Percentiles rank a stretch among this genome's conserved stretches.
Evolutionary conservation across 331 rosid species (phyloP).

Genomic region (Rosa hybrid): DNA sequence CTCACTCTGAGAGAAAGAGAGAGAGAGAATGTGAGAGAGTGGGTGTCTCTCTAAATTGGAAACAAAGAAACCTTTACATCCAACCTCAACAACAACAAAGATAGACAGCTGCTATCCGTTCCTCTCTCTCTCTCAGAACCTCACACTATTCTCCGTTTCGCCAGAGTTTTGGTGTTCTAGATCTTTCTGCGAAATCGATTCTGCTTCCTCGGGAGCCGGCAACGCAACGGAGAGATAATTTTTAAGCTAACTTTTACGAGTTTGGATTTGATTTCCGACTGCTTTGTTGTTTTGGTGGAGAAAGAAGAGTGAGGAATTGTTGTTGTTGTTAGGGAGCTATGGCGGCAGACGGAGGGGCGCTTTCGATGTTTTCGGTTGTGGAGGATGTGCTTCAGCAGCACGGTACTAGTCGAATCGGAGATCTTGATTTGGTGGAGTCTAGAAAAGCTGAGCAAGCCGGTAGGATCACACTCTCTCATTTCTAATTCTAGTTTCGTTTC

Average conservation of each 20-base stretch:
- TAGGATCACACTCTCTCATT: slow-evolving; percentile 18
- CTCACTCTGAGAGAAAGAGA: background rate
- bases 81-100: slow-evolving; percentile 26
- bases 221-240: background rate
- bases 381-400: slow-evolving; percentile 95
- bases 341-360: slow-evolving; percentile 51
- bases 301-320: too few species aligned
- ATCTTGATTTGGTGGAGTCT: slow-evolving; percentile 80
- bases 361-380: slow-evolving; percentile 70
- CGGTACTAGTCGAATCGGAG: slow-evolving; percentile 58
- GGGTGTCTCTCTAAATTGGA: slow-evolving; percentile 38
- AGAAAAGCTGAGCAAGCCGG: slow-evolving; percentile 91
- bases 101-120: background rate
- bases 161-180: background rate
- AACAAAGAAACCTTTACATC: slow-evolving; percentile 55
- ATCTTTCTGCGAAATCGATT: background rate
- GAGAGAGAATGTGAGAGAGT: too few species aligned
- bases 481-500: background rate
- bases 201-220: too few species aligned
- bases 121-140: background rate
- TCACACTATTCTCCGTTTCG: background rate
- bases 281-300: background rate
- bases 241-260: background rate
- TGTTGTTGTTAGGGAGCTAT: background rate
- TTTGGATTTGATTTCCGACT: background rate